phyloP scores from a whole-genome alignment of 371 early-diverging fungal species.

The Mucor circinelloides region DNA sequence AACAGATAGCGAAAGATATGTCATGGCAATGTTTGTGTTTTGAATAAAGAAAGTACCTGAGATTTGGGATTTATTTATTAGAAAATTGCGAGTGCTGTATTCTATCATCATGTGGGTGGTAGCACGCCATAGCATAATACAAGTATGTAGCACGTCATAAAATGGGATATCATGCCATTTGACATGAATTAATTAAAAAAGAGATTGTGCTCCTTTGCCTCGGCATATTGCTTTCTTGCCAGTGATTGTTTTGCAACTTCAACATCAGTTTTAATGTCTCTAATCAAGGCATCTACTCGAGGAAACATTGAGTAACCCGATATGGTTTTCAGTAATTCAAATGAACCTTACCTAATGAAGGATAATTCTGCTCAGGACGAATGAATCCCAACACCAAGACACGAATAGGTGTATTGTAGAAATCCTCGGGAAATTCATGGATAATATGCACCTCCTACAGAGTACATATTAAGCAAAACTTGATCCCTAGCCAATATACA shows the following conservation, averaged over 20 bases:
- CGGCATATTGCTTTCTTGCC: slow-evolving; percentile 38
- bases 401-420: slow-evolving; percentile 85
- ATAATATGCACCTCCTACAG: slow-evolving; percentile 93
- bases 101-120: slow-evolving; percentile 20
- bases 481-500: not conserved
- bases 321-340: not conserved
- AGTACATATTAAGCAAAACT: not conserved
- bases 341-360: slow-evolving; percentile 66
- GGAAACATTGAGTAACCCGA: too few relatives aligned
- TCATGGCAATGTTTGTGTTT: slow-evolving; percentile 25
- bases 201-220: slow-evolving; percentile 13
- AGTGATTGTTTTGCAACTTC: slow-evolving; percentile 76
- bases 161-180: slow-evolving; percentile 21
- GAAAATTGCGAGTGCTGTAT: slow-evolving; percentile 18
- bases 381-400: slow-evolving; percentile 89
- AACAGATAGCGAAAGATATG: slow-evolving; percentile 14
- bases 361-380: slow-evolving; percentile 90
- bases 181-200: slow-evolving; percentile 8
- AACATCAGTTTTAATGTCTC: slow-evolving; percentile 92
- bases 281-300: slow-evolving; percentile 79
- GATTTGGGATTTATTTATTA: slow-evolving; percentile 17
- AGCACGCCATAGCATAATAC: not conserved
- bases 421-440: slow-evolving; percentile 84
- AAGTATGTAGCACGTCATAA: not conserved
- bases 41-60: slow-evolving; percentile 19